Evolutionary conservation across 139 green algal genomes (phyloP).

Genomic region (Closterium sp.): DNA sequence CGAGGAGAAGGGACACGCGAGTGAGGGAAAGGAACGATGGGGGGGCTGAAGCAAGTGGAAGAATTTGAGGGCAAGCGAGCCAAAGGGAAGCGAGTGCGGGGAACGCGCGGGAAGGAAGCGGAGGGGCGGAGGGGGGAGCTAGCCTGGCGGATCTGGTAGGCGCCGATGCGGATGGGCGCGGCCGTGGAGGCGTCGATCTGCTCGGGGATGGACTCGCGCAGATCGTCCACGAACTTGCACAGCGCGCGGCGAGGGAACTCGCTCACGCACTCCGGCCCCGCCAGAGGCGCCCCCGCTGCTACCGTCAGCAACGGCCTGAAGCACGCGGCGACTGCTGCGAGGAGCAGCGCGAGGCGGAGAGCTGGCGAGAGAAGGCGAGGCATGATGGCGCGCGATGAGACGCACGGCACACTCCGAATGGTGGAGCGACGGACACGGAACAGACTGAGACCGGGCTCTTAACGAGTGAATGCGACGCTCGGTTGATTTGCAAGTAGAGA

Average conservation of each 20-base stretch:
- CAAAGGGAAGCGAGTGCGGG: no score
- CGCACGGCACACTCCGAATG: background rate
- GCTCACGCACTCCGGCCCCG: background rate
- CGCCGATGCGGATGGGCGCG: constrained; percentile 6
- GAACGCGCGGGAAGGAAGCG: background rate
- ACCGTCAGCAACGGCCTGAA: background rate
- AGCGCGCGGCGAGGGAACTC: background rate
- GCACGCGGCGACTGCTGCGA: background rate
- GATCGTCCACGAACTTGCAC: background rate
- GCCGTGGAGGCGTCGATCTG: constrained; percentile 16
- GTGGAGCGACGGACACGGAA: no score
- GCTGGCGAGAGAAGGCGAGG: background rate
- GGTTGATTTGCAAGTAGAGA: no score
- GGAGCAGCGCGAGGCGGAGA: background rate
- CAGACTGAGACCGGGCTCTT: no score
- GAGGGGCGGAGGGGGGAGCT: background rate
- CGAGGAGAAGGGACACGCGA: no score
- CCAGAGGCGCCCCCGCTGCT: background rate
- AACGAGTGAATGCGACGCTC: no score
- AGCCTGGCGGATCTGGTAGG: constrained; percentile 12
- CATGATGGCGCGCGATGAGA: background rate
- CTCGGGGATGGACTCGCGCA: background rate
- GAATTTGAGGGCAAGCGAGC: no score
- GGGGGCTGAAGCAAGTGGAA: no score
- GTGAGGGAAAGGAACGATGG: no score